Conservation (phyloP, 139 green algal genomes). For the Asterochloris erici region DNA sequence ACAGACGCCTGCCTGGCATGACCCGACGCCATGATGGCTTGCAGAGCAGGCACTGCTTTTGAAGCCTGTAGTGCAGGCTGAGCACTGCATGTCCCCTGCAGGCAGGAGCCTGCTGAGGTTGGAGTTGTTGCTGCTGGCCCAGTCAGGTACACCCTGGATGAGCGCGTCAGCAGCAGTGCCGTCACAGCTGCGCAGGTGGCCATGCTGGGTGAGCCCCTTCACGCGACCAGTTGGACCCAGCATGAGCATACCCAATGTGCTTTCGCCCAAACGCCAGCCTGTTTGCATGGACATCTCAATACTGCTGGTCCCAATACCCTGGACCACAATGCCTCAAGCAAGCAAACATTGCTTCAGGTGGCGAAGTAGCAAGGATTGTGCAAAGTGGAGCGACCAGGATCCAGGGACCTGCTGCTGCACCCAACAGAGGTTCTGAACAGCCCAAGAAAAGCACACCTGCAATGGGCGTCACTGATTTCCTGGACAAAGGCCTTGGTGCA, state of each 20-base stretch:
- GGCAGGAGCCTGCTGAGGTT: conserved; percentile 20
- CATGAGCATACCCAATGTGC: not conserved
- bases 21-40: not conserved
- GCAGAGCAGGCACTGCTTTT: not conserved
- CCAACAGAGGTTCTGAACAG: not conserved
- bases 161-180: conserved; percentile 5
- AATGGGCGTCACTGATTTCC: conserved; percentile 58
- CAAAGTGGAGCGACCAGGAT: not conserved
- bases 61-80: not conserved
- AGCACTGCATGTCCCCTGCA: conserved; percentile 24
- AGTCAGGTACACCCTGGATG: conserved; percentile 42
- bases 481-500: conserved; percentile 52
- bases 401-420: not conserved
- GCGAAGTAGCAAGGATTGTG: conserved; percentile 13
- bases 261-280: not conserved
- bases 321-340: not conserved
- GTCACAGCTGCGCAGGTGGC: conserved; percentile 51
- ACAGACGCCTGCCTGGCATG: not conserved
- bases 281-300: not conserved
- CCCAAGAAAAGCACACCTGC: conserved; percentile 22
- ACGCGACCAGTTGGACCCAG: not conserved
- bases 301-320: not conserved
- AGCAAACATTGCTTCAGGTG: conserved; percentile 8
- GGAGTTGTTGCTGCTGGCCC: conserved; percentile 51
- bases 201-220: conserved; percentile 48